A percentile compares a stretch with the other conserved stretches of the same genome.
Evolutionary conservation across 2,329 filamentous ascomycete species (phyloP).

Genomic region (Lecanicillium sp.): DNA sequence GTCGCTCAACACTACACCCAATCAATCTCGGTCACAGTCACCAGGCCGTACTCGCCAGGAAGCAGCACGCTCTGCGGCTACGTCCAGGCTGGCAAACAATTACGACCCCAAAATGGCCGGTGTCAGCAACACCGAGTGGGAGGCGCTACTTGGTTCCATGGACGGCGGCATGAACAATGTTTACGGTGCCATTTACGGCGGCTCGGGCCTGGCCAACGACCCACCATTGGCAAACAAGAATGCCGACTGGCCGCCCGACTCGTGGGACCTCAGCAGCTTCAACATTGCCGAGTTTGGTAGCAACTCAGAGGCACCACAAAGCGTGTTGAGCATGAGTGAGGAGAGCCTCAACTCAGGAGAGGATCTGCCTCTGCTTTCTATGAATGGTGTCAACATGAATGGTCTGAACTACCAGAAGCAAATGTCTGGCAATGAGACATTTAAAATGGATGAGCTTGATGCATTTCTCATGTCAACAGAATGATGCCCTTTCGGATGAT

Average conservation of each 20-base stretch:
- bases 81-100: constrained; percentile 3
- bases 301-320: constrained; percentile 35
- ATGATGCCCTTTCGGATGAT: too few species aligned
- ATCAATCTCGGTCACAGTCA: constrained; percentile 40
- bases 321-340: constrained; percentile 47
- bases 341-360: constrained; percentile 50
- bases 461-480: constrained; percentile 9
- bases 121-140: constrained; percentile 67
- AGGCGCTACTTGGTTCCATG: constrained; percentile 69
- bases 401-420: constrained; percentile 22
- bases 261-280: constrained; percentile 46
- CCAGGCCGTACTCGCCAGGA: constrained; percentile 26
- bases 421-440: constrained; percentile 12
- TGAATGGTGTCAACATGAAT: constrained; percentile 27
- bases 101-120: constrained; percentile 24
- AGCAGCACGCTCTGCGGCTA: constrained; percentile 17
- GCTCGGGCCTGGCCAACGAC: constrained; percentile 40
- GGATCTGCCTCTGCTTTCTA: constrained; percentile 37
- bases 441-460: constrained; percentile 11
- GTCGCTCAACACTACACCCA: constrained; percentile 37
- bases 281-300: constrained; percentile 38
- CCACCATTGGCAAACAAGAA: constrained; percentile 33
- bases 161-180: constrained; percentile 75
- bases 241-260: constrained; percentile 46
- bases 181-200: constrained; percentile 76